Evolutionary conservation across 305 asterid genomes (phyloP), one percentile per base, ranked within the genome.

Genomic region (Fraxinus albicans): DNA sequence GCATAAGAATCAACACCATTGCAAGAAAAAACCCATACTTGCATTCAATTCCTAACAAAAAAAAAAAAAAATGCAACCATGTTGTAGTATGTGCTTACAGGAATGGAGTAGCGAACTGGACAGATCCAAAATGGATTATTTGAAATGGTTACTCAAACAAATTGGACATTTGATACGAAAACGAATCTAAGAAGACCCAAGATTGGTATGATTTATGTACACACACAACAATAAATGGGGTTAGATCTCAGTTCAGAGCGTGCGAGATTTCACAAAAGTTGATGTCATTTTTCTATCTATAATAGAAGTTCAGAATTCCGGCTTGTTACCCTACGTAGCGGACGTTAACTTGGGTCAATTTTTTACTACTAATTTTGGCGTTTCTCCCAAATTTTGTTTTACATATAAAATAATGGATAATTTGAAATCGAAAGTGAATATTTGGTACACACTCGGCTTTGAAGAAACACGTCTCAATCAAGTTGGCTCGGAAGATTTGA

Each of bases 111-210:
- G 76, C 84, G 89, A 84, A 38, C 82, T 27, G 81, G 60, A 38
- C 80, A 84, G 89, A 86, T 88, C 90, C 76, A 80, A 79, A 84
- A 73, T 79, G 40, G 83, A 83, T 83, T 83, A 74, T 29, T 44
- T 69, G 73, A 70, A 76, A 76, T 2, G 40, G 36, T 35, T 29
- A 60, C 42, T 27, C 17, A 42, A 63, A 70, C 40, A 31, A 82
- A 60, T 69, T 58, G 55, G 21, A 77, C 77, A 77, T 29, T 44
- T 36, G 53, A 72, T 35, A 50, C 72, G 81, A 7, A 27, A 82
- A 77, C 58, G 19, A 83, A 76, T 70, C 6, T 27, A 78, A 15
- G 60, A 70, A 23, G 79, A 65, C 38, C 60, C 82, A 63, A 78
- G 74, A 81, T 78, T 83, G 76, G 77, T 58, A 65, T 83, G 65